Base-by-base conservation (phyloP, 306 rosid species). In the Lathyrus sativus region DNA sequence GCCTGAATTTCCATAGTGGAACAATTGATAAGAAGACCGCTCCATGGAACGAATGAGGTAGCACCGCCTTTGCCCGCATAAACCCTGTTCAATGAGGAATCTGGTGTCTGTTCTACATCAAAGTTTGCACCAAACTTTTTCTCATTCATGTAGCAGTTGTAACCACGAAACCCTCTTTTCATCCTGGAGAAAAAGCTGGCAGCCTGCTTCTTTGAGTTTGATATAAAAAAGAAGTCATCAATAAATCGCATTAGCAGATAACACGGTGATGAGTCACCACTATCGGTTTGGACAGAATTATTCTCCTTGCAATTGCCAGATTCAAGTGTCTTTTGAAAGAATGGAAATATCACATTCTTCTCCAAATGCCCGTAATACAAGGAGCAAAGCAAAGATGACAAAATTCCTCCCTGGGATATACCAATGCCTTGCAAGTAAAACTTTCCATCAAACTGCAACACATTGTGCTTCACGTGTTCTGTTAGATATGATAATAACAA, bases 361-460 rank as follows among this genome's bases (percentile, higher is more conserved):
- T 92, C 96, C 79, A 92, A 76, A 76, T 89, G 89, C 45, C 95
- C 93, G 28, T 79, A 83, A 81, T 87, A 83, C 4, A 88, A 80
- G 55, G 91, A 87, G 82, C 96, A 92, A 67, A 89, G 96, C 79
- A 92, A 74, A 65, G 96, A 56, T 2, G 98, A 92, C 62, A 86
- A 70, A 81, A 92, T 59, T 54, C 98, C 93, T 86, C 98, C 96
- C 79, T 89, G 98, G 67, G 93, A 80, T 85, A 92, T 90, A 53
- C 98, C 93, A 37, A 87, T 78, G 55, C 76, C 77, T 88, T 86
- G 95, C 82, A 87, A 57, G 82, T 81, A 92, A 67, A 89, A 86
- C 53, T 79, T 89, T 53, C 85, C 84, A 79, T 85, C 84, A 29
- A 92, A 85, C 57, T 55, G 88, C 78, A 92, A 61, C 35, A 92